Evolutionary conservation across 176 grass and related monocot species (phyloP).

Genomic region (Oryza rufipogon): DNA sequence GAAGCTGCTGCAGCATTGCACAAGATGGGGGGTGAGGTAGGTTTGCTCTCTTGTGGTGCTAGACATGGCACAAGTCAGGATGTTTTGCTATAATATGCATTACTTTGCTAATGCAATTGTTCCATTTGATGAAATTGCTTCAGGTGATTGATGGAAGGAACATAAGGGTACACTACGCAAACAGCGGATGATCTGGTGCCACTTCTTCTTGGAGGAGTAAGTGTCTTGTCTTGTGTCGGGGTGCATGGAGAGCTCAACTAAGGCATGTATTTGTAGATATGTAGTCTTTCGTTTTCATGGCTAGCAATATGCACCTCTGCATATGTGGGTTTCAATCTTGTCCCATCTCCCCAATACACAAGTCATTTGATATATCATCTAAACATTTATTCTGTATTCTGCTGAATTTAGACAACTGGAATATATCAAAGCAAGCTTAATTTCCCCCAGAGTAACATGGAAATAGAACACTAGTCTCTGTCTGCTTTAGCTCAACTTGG

Average conservation of each 20-base stretch:
- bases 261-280: background rate
- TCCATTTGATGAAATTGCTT: background rate
- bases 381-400: background rate
- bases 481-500: background rate
- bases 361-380: background rate
- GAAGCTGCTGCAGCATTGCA: conserved; percentile 45
- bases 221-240: background rate
- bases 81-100: background rate
- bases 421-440: background rate
- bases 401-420: background rate
- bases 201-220: background rate
- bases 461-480: background rate
- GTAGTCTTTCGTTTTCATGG: background rate
- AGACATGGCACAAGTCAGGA: background rate
- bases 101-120: background rate
- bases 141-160: conserved; percentile 65
- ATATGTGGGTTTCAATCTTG: background rate
- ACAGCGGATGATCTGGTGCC: conserved; percentile 30
- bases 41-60: background rate
- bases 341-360: background rate
- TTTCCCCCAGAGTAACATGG: no score
- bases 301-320: background rate
- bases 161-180: conserved; percentile 51
- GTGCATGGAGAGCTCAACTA: background rate
- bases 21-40: conserved; percentile 57